phyloP scores from a whole-genome alignment of 768 basidiomycete genomes.

The Ephemerocybe angulata region DNA sequence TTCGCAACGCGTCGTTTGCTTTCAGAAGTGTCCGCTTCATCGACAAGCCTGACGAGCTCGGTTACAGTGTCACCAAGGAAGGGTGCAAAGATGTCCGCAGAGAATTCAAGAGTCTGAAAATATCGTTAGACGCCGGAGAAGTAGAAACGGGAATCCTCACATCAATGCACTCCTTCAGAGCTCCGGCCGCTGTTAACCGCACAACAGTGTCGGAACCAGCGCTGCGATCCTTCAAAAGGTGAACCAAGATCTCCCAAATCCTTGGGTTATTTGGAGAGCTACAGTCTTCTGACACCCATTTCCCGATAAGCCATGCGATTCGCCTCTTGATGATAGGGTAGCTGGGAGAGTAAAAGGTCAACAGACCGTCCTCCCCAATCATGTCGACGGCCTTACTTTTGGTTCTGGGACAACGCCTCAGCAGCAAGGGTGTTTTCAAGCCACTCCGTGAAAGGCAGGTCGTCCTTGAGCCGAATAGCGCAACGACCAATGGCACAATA shows the following conservation, averaged over 20 bases:
- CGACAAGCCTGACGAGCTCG: constrained; percentile 67
- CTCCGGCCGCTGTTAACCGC: constrained; percentile 76
- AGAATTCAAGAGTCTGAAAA: constrained; percentile 60
- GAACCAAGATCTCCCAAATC: constrained; percentile 79
- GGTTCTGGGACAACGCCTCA: constrained; percentile 59
- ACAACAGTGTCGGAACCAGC: constrained; percentile 80
- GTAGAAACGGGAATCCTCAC: constrained; percentile 43
- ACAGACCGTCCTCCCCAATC: background rate
- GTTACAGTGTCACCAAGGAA: constrained; percentile 57
- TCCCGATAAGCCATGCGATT: constrained; percentile 91
- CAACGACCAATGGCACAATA: constrained; percentile 91
- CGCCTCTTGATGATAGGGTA: constrained; percentile 92
- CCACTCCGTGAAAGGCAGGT: constrained; percentile 71
- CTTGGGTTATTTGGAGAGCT: constrained; percentile 53
- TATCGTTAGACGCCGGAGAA: constrained; percentile 7
- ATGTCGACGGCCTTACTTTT: constrained; percentile 42
- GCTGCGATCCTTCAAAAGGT: constrained; percentile 67
- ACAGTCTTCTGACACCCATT: constrained; percentile 76
- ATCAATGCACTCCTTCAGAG: constrained; percentile 79
- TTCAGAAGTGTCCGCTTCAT: constrained; percentile 72
- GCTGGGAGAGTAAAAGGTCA: constrained; percentile 33
- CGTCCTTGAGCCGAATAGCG: constrained; percentile 54
- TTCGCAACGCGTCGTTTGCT: constrained; percentile 71
- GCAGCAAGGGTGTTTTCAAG: constrained; percentile 52
- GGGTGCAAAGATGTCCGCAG: constrained; percentile 61